A percentile compares a stretch with the other conserved stretches of the same genome.
Evolutionary conservation across 345 rosid species (phyloP).

Genomic region (Gossypium arboreum): DNA sequence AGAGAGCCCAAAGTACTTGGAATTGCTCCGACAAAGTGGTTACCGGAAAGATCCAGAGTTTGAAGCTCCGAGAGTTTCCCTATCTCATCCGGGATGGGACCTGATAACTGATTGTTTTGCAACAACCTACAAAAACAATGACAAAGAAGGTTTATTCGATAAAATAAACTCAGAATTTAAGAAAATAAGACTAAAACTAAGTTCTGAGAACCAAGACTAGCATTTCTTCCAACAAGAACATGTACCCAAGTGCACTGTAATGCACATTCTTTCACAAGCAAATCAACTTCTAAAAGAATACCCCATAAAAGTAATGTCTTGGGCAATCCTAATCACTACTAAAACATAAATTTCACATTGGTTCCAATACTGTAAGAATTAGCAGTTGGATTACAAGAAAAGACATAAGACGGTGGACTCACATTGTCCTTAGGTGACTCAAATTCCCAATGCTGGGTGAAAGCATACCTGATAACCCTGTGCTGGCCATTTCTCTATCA

Average conservation of each 20-base stretch:
- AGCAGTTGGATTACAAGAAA: neutral
- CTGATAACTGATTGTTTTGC: conserved; percentile 21
- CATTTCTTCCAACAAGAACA: conserved; percentile 10
- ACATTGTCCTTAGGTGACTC: conserved; percentile 71
- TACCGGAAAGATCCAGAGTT: conserved; percentile 81
- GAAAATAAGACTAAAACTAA: conserved; percentile 5
- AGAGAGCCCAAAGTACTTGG: conserved; percentile 80
- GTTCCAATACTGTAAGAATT: neutral
- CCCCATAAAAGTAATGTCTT: neutral
- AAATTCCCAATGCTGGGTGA: conserved; percentile 74
- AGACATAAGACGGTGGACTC: conserved; percentile 19
- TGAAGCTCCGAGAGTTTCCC: conserved; percentile 21
- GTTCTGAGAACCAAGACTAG: neutral
- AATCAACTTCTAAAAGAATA: neutral
- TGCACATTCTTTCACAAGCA: conserved; percentile 1
- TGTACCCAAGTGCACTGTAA: neutral
- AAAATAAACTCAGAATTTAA: neutral
- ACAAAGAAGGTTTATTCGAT: neutral
- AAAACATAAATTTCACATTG: neutral
- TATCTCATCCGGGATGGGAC: conserved; percentile 21
- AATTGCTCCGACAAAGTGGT: conserved; percentile 64
- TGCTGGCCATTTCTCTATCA: conserved; percentile 72
- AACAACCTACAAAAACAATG: conserved; percentile 13
- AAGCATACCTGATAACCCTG: conserved; percentile 60
- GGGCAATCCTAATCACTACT: neutral